These are phyloP conservation scores for Cardamine resedifolia DNA, from an alignment of 345 rosid species.

Conservation along the genomic window DNA sequence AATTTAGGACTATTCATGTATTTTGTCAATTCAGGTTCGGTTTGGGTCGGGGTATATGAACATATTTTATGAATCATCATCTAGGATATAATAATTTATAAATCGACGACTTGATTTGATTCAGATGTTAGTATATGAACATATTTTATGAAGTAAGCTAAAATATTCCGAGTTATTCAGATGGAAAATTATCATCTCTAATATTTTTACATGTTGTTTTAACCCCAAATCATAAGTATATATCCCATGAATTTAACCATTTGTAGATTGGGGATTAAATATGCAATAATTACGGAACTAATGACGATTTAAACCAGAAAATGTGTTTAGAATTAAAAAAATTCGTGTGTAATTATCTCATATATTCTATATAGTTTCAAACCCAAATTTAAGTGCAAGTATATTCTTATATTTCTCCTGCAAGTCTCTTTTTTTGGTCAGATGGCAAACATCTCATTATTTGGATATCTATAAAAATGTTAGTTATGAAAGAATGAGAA, in stretches of 20 bases:
- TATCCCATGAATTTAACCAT: background rate
- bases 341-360: background rate
- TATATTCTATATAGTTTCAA: background rate
- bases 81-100: background rate
- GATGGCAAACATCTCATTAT: background rate
- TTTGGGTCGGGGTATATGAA: too few relatives aligned
- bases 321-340: background rate
- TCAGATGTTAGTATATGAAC: background rate
- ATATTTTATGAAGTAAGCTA: background rate
- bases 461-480: background rate
- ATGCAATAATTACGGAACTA: background rate
- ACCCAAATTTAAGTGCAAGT: background rate
- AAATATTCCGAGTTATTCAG: background rate
- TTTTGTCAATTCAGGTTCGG: too few relatives aligned
- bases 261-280: background rate
- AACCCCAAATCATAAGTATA: background rate
- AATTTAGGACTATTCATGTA: too few relatives aligned
- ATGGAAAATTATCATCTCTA: background rate
- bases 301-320: background rate
- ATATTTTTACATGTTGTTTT: background rate
- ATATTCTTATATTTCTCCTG: background rate
- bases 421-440: constrained; percentile 9
- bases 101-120: background rate
- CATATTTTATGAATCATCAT: too few relatives aligned
- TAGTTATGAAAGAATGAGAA: constrained; percentile 12